Base-by-base conservation (phyloP, 2,329 filamentous ascomycete genomes). In the Cercospora berteroae region DNA sequence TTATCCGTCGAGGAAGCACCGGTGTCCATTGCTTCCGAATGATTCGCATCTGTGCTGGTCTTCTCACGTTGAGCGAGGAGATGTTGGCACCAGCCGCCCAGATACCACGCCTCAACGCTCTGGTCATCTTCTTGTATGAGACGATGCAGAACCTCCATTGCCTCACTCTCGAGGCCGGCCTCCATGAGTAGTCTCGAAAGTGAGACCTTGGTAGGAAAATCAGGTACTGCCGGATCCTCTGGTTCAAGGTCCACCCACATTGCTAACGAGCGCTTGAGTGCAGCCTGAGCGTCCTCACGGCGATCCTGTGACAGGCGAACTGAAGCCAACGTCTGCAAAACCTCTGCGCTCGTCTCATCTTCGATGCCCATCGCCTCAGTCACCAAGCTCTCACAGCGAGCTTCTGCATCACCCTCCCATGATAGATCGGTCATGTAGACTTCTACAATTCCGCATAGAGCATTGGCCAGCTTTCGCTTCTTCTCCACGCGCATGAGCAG, bases 21-120 rank as follows among this genome's bases (percentile, higher is more conserved):
- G 4, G 77, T 74, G 63, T 69, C 70, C 70, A 70, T 68, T 48
- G 69, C 66, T 57, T 70, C 66, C 20, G 69, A 67, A 16, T 74
- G 67, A n/a, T 64, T 60, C 8, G 60, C 59, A 18, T 72, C 69
- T 29, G 60, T 65, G 29, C 67, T 67, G 60, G 66, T 64, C 57
- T 69, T 87, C 74, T 87, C 82, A 83, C 90, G 91, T 78, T 91
- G 87, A 10, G 90, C 91, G 69, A 91, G 83, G 67, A 97, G 86
- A 77, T 93, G 92, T 72, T 96, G 85, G 74, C 93, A 94, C 92
- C 94, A 98, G 4, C 95, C 96, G 52, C 95, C 95, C 5, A 99
- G 85, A 81, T 99, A 99, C 93, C 94, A 97, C 18, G 92, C 91
- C 80, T 99, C 95, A 20, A 99, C 91, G 78, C 94, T 97, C 76